These are phyloP conservation scores for Amanita molliuscula DNA, from an alignment of 768 basidiomycete species.

Conservation along the genomic window DNA sequence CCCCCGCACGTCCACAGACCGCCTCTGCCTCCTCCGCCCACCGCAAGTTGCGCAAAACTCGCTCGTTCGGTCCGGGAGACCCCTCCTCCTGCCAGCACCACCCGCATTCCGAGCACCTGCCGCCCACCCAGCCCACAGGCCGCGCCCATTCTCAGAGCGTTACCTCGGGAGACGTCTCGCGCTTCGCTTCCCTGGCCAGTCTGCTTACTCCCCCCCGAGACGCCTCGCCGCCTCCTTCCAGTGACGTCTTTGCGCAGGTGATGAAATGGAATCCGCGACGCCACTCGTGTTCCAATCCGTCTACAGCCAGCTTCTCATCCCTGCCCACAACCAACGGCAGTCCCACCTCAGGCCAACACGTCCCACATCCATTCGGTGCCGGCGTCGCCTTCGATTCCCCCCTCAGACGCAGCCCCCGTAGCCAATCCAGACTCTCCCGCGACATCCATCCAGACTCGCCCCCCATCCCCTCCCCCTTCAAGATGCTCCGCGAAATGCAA, in stretches of 20 bases:
- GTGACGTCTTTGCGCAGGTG: slow-evolving; percentile 6
- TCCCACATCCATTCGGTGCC: slow-evolving; percentile 52
- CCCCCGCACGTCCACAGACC: slow-evolving; percentile 18
- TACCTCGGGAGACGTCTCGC: slow-evolving; percentile 56
- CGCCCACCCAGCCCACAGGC: slow-evolving; percentile 20
- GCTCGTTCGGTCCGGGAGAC: slow-evolving; percentile 39
- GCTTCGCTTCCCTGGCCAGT: slow-evolving; percentile 19
- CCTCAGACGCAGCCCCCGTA: slow-evolving; percentile 29
- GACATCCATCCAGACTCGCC: background rate
- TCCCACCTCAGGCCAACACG: slow-evolving; percentile 11
- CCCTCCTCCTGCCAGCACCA: slow-evolving; percentile 4
- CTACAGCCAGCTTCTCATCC: background rate
- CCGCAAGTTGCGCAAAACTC: slow-evolving; percentile 61
- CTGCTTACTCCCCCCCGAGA: background rate
- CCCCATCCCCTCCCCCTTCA: background rate
- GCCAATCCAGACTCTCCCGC: background rate
- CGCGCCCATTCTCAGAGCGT: slow-evolving; percentile 75
- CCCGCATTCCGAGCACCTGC: background rate
- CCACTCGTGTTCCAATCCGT: background rate
- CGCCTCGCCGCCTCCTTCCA: background rate
- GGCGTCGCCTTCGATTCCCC: slow-evolving; percentile 57
- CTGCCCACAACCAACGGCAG: background rate
- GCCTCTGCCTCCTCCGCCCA: slow-evolving; percentile 19
- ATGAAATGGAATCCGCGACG: background rate
- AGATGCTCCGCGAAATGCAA: slow-evolving; percentile 66